These are phyloP conservation scores for Jackrogersella multiformis DNA, from an alignment of 495 filamentous ascomycete genomes.

Conservation along the genomic window DNA sequence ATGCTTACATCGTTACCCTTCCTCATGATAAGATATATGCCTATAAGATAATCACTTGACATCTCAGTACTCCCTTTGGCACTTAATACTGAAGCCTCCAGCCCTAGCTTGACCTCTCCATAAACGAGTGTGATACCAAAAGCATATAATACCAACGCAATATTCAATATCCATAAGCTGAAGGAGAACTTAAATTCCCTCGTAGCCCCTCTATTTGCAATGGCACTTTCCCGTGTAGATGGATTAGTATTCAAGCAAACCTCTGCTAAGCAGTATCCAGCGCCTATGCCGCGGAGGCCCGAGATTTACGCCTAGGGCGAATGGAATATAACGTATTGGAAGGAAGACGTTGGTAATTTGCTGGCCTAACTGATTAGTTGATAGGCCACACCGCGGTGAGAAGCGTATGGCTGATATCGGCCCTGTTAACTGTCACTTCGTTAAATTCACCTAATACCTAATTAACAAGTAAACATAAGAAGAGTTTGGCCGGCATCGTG, in stretches of 20 bases:
- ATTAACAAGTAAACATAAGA: neutral
- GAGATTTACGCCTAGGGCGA: no score
- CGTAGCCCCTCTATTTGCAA: no score
- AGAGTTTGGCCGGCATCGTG: neutral
- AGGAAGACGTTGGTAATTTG: neutral
- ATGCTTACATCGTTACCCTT: neutral
- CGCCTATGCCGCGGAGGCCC: no score
- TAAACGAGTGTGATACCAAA: neutral
- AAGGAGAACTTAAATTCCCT: no score
- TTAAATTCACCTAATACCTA: neutral
- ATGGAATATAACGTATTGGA: neutral
- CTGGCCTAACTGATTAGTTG: no score
- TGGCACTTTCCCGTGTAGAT: no score
- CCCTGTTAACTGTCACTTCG: neutral
- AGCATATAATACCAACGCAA: neutral
- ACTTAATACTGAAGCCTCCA: neutral
- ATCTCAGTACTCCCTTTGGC: neutral
- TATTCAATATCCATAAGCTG: neutral
- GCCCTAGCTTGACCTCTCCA: neutral
- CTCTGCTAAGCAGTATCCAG: no score
- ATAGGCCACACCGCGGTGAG: no score
- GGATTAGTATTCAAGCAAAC: no score
- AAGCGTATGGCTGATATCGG: neutral
- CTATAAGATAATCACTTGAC: neutral
- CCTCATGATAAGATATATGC: neutral